Evolutionary conservation across 495 filamentous ascomycete species (phyloP), one percentile per base, ranked within the genome.

Genomic region (Penicillium coffeae): DNA sequence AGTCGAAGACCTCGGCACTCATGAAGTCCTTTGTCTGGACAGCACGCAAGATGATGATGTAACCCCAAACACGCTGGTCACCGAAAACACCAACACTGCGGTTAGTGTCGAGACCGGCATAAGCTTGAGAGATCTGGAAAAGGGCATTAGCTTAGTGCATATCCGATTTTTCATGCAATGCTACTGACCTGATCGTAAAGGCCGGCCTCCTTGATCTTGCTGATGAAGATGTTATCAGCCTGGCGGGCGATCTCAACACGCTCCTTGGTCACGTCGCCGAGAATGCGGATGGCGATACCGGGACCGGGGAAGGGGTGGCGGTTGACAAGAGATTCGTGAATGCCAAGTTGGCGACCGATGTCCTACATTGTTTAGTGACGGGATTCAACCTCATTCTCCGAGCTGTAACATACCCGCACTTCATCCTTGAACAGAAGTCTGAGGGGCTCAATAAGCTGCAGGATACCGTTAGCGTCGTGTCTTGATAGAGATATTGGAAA

Each of bases 341-440:
- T 87, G 3, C 84, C 84, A 13, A 96, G 77, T 50, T 89, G 73
- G 4, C 80, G 80, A 16, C 91, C 91, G 4, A 96, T 70, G n/a
- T 75, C 74, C 32, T 55, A 14, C 18, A 32, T 2, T 16, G 4
- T 21, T 46, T 19, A 50, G 47, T 33, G 37, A 38, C 10, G 10
- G 25, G n/a, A 9, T 41, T 37, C 34, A 41, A 40, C 34, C 27
- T 3, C 27, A 27, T 37, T 14, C 14, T 38, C 5, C 13, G 0
- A 7, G 16, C 37, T 8, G 35, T 35, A 36, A 16, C 33, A 18
- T 50, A 50, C 52, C 25, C 91, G 76, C 13, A 76, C 72, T 69
- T 95, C 89, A 63, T 94, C 88, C 67, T 89, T 90, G 76, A 87
- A 89, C 19, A 94, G 73, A 51, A 85, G 80, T 9, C 89, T 76